A percentile compares a stretch with the other conserved stretches of the same genome.
phyloP scores from a whole-genome alignment of 1,284 basidiomycete genomes.

The Veloboletus limbatus region DNA sequence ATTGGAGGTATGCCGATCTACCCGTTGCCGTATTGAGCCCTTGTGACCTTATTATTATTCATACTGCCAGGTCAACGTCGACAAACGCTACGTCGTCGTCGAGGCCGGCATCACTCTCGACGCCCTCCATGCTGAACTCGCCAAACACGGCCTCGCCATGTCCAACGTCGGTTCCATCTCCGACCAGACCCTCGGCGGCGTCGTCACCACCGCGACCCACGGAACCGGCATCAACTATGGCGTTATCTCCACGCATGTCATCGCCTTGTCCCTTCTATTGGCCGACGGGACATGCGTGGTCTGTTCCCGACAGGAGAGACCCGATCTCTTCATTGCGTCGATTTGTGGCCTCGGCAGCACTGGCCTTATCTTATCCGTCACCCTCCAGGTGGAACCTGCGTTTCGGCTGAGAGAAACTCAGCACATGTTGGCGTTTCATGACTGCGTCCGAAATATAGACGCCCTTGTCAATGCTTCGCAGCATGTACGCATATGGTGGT shows the following conservation, averaged over 20 bases:
- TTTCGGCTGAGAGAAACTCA: slow-evolving; percentile 84
- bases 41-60: too few relatives aligned
- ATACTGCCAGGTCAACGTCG: slow-evolving; percentile 68
- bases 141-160: slow-evolving; percentile 76
- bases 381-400: slow-evolving; percentile 77
- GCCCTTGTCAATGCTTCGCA: slow-evolving; percentile 65
- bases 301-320: slow-evolving; percentile 63
- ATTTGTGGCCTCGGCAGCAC: slow-evolving; percentile 94
- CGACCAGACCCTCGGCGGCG: slow-evolving; percentile 93
- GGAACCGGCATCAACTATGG: slow-evolving; percentile 83
- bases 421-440: slow-evolving; percentile 63
- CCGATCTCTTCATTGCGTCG: slow-evolving; percentile 88
- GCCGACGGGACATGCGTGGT: slow-evolving; percentile 67
- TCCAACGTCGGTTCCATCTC: slow-evolving; percentile 95
- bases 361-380: slow-evolving; percentile 81
- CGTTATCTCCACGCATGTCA: slow-evolving; percentile 82
- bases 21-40: slow-evolving; percentile 19
- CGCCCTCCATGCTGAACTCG: slow-evolving; percentile 67
- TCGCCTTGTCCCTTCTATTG: slow-evolving; percentile 71
- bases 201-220: slow-evolving; percentile 94
- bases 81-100: slow-evolving; percentile 67
- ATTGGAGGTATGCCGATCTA: slow-evolving; percentile 61
- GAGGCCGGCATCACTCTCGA: slow-evolving; percentile 81
- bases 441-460: slow-evolving; percentile 57
- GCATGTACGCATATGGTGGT: slow-evolving; percentile 96